Base-by-base conservation (phyloP, 1,284 basidiomycete genomes). In the Cutaneotrichosporon cavernicola region DNA sequence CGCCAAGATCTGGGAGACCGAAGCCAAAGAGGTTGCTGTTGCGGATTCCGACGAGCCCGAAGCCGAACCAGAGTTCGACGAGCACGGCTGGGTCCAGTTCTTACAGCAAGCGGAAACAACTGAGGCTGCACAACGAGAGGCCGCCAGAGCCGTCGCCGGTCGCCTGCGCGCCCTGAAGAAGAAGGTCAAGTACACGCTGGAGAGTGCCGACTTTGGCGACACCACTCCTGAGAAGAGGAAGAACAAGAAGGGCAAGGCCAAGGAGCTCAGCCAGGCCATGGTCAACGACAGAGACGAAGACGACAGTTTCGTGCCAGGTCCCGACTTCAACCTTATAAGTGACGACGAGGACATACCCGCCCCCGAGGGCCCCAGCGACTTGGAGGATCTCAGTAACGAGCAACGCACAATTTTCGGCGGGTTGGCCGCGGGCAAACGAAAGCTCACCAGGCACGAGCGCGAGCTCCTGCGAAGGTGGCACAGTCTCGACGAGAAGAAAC, bases 1-100 rank as follows among this genome's bases (percentile, higher is more conserved):
- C 74, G 91, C 92, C 4, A 92, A 92, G 74, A 85, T 95, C 52
- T 94, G 92, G 92, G 86, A 90, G 13, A 87, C 89, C 30, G 86
- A 89, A 62, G 88, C 88, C 73, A 87, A 89, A 60, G 73, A 81
- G 4, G 75, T 91, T 40, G 86, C 87, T 72, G 90, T 92, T 18
- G 79, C 90, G 36, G 82, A 81, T 22, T 87, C 88, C 40, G 82
- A 83, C 5, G 66, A 73, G 0, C 73, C 74, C 5, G 72, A 76
- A 11, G 64, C 74, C 11, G 86, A 86, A 57, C 84, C 86, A 10
- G 83, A 81, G 26, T 68, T 62, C 18, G 68, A 68, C 53, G 59
- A 65, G 51, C 89, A 90, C 76, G 90, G 90, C 32, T 95, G 92
- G 92, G 85, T 88, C 7, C 43, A 60, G 16, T 73, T 82, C 11